Conservation (phyloP, 164 flowering plant genomes). For the Malania oleifera region DNA sequence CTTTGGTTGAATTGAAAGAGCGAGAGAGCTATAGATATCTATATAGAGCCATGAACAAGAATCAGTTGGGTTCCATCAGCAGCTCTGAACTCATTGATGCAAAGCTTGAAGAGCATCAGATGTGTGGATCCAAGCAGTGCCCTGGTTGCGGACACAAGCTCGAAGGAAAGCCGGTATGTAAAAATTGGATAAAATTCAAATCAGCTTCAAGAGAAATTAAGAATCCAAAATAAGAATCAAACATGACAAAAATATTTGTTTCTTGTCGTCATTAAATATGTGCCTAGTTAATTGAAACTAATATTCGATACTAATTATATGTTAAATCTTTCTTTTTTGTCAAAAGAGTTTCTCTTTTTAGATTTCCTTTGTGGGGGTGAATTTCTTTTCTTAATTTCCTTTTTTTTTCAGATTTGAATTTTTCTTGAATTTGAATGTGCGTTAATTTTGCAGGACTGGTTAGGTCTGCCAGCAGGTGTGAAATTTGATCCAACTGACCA, state of each 20-base stretch:
- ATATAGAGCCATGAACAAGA: constrained; percentile 33
- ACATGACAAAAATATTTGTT: too few species aligned
- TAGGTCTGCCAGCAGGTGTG: constrained; percentile 95
- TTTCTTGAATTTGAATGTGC: constrained; percentile 1
- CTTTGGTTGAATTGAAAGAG: too few species aligned
- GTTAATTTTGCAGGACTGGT: constrained; percentile 63
- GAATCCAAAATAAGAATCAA: constrained; percentile 16
- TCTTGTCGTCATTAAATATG: too few species aligned
- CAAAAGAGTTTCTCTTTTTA: not conserved
- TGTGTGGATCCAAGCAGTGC: constrained; percentile 87
- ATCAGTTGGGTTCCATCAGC: constrained; percentile 43
- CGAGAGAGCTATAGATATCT: not conserved
- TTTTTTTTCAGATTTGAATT: constrained; percentile 1
- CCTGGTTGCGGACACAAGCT: constrained; percentile 95
- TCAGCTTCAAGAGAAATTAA: constrained; percentile 23
- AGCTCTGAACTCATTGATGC: constrained; percentile 89
- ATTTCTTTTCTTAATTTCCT: not conserved
- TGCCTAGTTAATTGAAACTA: too few species aligned
- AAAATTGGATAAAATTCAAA: constrained; percentile 19
- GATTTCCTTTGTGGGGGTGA: not conserved
- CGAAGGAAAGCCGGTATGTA: constrained; percentile 72
- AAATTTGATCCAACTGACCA: constrained; percentile 96
- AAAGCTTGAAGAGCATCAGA: constrained; percentile 88
- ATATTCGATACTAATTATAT: too few species aligned
- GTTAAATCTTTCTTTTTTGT: not conserved